phyloP scores from a whole-genome alignment of 1,284 basidiomycete genomes.

The Ustilago bromivora region DNA sequence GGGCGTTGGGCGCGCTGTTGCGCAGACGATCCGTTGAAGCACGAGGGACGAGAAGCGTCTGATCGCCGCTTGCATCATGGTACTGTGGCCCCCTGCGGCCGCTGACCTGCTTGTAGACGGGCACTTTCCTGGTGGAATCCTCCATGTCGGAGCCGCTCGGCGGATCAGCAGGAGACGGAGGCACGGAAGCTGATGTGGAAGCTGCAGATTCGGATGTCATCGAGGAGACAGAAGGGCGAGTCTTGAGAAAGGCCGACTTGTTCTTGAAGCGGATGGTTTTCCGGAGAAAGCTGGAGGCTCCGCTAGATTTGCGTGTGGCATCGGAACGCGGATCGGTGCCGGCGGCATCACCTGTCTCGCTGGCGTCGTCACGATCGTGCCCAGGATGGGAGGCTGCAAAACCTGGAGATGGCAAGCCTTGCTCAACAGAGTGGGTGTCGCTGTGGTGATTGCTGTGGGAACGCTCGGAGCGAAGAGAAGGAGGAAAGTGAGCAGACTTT shows the following conservation, averaged over 20 bases:
- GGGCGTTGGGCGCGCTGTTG: background rate
- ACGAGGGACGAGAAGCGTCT: background rate
- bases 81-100: slow-evolving; percentile 39
- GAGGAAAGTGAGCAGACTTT: slow-evolving; percentile 23
- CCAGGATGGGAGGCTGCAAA: slow-evolving; percentile 4
- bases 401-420: slow-evolving; percentile 10
- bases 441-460: slow-evolving; percentile 30
- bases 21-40: background rate
- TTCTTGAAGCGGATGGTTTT: slow-evolving; percentile 51
- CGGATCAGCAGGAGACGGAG: slow-evolving; percentile 33
- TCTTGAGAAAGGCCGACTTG: slow-evolving; percentile 35
- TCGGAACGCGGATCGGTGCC: slow-evolving; percentile 6
- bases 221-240: slow-evolving; percentile 30
- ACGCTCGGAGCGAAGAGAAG: slow-evolving; percentile 30
- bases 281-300: slow-evolving; percentile 35
- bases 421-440: slow-evolving; percentile 11
- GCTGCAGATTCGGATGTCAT: slow-evolving; percentile 25
- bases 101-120: slow-evolving; percentile 41
- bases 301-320: slow-evolving; percentile 25
- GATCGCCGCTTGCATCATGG: slow-evolving; percentile 2
- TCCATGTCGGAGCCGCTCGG: slow-evolving; percentile 17
- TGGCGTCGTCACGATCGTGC: slow-evolving; percentile 19
- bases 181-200: slow-evolving; percentile 28
- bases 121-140: slow-evolving; percentile 10
- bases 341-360: slow-evolving; percentile 12